A percentile compares a stretch with the other conserved stretches of the same genome.
phyloP scores from a whole-genome alignment of 2,329 filamentous ascomycete genomes.

The Cladosporium cucumerinum region DNA sequence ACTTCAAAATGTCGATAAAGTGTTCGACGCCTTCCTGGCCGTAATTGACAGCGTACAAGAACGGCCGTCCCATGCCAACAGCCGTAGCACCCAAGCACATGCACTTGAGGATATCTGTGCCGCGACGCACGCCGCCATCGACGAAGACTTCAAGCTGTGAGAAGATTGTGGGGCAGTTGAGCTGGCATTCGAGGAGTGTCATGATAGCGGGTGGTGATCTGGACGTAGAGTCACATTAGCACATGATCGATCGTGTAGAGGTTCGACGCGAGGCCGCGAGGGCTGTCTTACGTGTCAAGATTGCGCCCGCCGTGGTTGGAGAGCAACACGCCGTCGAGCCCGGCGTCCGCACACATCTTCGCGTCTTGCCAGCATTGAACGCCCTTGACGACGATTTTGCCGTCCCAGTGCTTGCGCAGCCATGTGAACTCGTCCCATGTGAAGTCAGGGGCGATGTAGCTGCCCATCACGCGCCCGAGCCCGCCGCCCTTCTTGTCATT shows the following conservation, averaged over 20 bases:
- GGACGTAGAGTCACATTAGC: conserved; percentile 33
- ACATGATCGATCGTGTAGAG: not conserved
- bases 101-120: conserved; percentile 54
- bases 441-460: conserved; percentile 56
- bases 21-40: conserved; percentile 54
- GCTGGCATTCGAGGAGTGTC: conserved; percentile 60
- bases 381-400: conserved; percentile 39
- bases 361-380: conserved; percentile 39
- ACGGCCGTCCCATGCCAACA: conserved; percentile 57
- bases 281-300: conserved; percentile 39
- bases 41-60: conserved; percentile 56
- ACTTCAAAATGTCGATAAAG: conserved; percentile 31
- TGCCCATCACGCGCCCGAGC: conserved; percentile 54
- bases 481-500: conserved; percentile 56
- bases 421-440: conserved; percentile 49
- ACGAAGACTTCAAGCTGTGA: conserved; percentile 57
- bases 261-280: not conserved
- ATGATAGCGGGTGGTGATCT: conserved; percentile 54
- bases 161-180: conserved; percentile 59
- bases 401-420: conserved; percentile 40
- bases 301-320: conserved; percentile 33
- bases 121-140: conserved; percentile 54
- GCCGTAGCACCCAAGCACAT: conserved; percentile 41
- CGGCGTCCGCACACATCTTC: conserved; percentile 6
- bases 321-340: conserved; percentile 20